Base-by-base conservation (phyloP, 2,329 filamentous ascomycete genomes). In the Aspergillus flavus region DNA sequence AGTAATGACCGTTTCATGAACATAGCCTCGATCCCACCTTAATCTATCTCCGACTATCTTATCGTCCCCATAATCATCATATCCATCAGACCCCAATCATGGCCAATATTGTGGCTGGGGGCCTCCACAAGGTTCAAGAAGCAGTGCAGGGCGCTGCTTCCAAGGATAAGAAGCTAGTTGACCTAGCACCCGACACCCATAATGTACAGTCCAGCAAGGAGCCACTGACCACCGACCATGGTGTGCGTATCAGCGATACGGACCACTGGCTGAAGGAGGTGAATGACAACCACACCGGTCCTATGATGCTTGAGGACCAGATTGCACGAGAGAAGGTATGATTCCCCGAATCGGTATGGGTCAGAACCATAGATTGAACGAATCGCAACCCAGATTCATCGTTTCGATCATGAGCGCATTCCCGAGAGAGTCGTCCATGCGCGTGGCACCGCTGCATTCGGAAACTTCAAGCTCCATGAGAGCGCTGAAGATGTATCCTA, bases 231-330 rank as follows among this genome's bases (percentile, higher is more conserved):
- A 90, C 89, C 56, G 92, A 96, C 72, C 92, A 85, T 78, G 93
- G 93, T 26, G 87, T 90, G 32, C 92, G 89, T 77, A 85, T 93
- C 71, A 80, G 82, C 48, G 90, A 90, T 70, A 89, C 89, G 1
- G 93, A 96, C 72, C 85, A 93, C 73, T 95, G 91, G 92, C 81
- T 96, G 59, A 87, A 86, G 58, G 83, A 89, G 6, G 84, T 81
- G 30, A 87, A 80, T 41, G 83, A 87, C 3, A 84, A 91, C 54
- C 81, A 87, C 61, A 87, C 83, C 2, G 92, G 92, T 0, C 90
- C 92, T 0, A 76, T 78, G 70, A 80, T 94, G 0, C 75, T 95
- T 3, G 91, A 95, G 72, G 92, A 95, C 67, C 82, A 85, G 11
- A 88, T 91, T 70, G 87, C 79, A 0, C 84, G 91, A 14, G 92